These are phyloP conservation scores for Vanilla planifolia DNA, from an alignment of 106 monocot genomes.

Conservation along the genomic window DNA sequence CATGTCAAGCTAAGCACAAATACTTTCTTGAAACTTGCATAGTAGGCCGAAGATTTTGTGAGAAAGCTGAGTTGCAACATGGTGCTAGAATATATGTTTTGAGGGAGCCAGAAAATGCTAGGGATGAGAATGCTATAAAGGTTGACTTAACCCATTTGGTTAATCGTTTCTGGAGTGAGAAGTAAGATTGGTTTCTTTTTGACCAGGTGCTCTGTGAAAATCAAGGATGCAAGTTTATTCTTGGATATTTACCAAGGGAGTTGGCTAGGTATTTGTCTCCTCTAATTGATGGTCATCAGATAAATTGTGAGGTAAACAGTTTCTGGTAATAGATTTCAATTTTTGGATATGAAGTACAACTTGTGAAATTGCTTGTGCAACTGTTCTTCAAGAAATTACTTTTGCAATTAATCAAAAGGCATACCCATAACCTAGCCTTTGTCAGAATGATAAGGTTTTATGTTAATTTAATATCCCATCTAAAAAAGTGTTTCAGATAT, in stretches of 20 bases:
- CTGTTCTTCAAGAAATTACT: too few relatives aligned
- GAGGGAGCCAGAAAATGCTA: constrained; percentile 73
- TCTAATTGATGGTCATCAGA: constrained; percentile 45
- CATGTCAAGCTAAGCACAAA: constrained; percentile 10
- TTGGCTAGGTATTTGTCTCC: constrained; percentile 70
- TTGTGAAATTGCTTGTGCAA: too few relatives aligned
- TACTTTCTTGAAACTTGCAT: constrained; percentile 57
- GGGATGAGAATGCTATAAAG: constrained; percentile 81
- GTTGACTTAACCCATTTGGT: constrained; percentile 19
- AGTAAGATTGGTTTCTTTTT: constrained; percentile 8
- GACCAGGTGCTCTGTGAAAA: constrained; percentile 50
- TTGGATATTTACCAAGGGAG: constrained; percentile 84
- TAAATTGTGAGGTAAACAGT: constrained; percentile 56
- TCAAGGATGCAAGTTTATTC: constrained; percentile 25
- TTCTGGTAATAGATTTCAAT: too few relatives aligned
- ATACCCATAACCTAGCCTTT: too few relatives aligned
- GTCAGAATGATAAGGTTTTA: too few relatives aligned
- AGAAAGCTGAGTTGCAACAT: constrained; percentile 33
- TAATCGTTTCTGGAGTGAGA: neutral
- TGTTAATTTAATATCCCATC: too few relatives aligned
- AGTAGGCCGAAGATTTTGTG: constrained; percentile 75
- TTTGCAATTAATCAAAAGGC: too few relatives aligned
- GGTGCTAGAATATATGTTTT: constrained; percentile 32
- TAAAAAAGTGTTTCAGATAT: too few relatives aligned
- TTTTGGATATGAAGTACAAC: too few relatives aligned